Evolutionary conservation across 2,329 filamentous ascomycete species (phyloP).

Genomic region (Exophiala dermatitidis): DNA sequence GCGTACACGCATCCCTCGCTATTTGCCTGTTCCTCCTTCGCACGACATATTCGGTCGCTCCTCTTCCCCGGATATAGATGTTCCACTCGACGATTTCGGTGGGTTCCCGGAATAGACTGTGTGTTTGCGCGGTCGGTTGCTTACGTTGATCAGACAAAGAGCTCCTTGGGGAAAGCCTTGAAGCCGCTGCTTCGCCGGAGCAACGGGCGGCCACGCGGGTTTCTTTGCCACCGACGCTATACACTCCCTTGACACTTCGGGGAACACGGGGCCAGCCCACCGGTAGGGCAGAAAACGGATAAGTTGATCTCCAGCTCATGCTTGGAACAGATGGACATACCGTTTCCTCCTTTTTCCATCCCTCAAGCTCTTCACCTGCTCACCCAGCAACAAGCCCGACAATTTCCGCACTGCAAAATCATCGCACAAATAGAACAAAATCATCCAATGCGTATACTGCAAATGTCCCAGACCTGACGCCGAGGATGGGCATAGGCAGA

Average conservation of each 20-base stretch:
- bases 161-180: conserved; percentile 13
- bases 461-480: background rate
- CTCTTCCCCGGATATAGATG: conserved; percentile 5
- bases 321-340: conserved; percentile 5
- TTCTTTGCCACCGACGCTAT: conserved; percentile 5
- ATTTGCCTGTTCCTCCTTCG: background rate
- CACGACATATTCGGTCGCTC: conserved; percentile 1
- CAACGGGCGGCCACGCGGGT: background rate
- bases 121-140: background rate
- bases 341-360: conserved; percentile 3
- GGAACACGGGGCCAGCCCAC: background rate
- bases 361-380: conserved; percentile 18
- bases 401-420: conserved; percentile 12
- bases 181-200: background rate
- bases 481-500: background rate
- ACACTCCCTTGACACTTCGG: conserved; percentile 1
- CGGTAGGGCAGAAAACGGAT: background rate
- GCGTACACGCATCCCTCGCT: background rate
- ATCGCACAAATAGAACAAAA: conserved; percentile 2
- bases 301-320: conserved; percentile 1
- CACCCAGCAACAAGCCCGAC: conserved; percentile 18
- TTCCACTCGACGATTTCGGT: conserved; percentile 24
- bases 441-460: background rate
- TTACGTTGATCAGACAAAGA: conserved; percentile 17
- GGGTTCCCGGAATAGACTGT: background rate